Conservation (phyloP, 805 yeast species). For the Blastobotrys muscicola region DNA sequence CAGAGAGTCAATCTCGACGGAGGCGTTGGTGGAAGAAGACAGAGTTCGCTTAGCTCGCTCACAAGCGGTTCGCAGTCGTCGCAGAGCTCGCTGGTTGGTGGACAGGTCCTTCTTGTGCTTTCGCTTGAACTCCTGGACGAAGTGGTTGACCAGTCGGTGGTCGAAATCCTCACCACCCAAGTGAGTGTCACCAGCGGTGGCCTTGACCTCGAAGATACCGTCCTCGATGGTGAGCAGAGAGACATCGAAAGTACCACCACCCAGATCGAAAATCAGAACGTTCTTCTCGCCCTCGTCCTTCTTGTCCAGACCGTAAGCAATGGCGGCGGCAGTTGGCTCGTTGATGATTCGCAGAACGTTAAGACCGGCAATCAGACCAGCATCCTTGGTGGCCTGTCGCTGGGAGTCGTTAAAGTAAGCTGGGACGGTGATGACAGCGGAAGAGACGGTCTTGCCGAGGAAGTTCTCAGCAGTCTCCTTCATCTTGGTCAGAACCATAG, state of each 20-base stretch:
- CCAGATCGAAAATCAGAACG: slow-evolving; percentile 88
- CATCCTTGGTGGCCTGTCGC: slow-evolving; percentile 97
- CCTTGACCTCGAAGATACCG: slow-evolving; percentile 94
- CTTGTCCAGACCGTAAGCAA: slow-evolving; percentile 86
- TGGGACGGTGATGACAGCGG: slow-evolving; percentile 94
- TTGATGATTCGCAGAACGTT: slow-evolving; percentile 90
- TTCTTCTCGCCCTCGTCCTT: slow-evolving; percentile 69
- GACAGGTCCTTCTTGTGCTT: slow-evolving; percentile 94
- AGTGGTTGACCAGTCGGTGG: slow-evolving; percentile 89
- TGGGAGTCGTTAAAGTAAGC: slow-evolving; percentile 97
- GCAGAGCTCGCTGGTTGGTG: slow-evolving; percentile 89
- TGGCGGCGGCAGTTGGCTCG: slow-evolving; percentile 98
- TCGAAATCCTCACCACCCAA: slow-evolving; percentile 99
- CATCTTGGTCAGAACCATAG: slow-evolving; percentile 89
- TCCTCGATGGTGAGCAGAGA: slow-evolving; percentile 87
- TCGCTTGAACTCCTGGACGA: slow-evolving; percentile 93
- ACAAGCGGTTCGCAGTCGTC: slow-evolving; percentile 98
- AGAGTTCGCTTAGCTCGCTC: slow-evolving; percentile 99
- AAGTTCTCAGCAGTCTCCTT: slow-evolving; percentile 87
- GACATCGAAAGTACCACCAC: slow-evolving; percentile 99
- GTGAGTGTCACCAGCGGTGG: slow-evolving; percentile 86
- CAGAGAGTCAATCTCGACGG: slow-evolving; percentile 89
- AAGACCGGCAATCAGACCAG: slow-evolving; percentile 93
- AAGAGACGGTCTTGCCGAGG: slow-evolving; percentile 74
- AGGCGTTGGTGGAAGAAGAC: slow-evolving; percentile 91